Evolutionary conservation across 75 land plant genomes (phyloP).

Genomic region (Azolla pinnata): DNA sequence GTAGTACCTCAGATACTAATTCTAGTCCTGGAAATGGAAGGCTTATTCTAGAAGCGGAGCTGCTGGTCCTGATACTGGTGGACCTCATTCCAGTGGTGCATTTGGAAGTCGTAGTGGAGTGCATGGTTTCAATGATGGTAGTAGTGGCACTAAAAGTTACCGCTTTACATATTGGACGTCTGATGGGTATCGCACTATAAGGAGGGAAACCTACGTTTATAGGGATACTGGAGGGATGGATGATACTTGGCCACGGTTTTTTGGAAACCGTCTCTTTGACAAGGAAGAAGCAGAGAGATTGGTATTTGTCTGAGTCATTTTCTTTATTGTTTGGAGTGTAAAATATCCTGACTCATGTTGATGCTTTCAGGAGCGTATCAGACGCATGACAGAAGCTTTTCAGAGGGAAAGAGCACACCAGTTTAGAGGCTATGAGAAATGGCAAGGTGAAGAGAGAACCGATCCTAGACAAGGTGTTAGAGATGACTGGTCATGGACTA

Average conservation of each 20-base stretch:
- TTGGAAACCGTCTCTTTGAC: neutral
- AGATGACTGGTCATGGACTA: slow-evolving; percentile 3
- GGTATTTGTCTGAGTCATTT: neutral
- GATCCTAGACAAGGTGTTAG: neutral
- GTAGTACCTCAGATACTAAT: too few species aligned
- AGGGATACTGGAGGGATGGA: neutral
- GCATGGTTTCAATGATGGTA: neutral
- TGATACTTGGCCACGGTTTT: neutral
- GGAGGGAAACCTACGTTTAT: neutral
- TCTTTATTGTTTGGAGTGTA: neutral
- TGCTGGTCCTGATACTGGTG: neutral
- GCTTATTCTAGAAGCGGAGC: too few species aligned
- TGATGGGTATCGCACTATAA: neutral
- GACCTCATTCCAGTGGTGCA: neutral
- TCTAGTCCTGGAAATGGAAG: too few species aligned
- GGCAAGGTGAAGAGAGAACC: neutral
- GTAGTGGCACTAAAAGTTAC: neutral
- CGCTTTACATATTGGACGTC: neutral
- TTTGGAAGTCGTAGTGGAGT: neutral
- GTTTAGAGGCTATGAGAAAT: neutral
- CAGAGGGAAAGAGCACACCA: neutral
- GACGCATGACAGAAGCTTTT: slow-evolving; percentile 3
- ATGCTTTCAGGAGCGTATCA: slow-evolving; percentile 2
- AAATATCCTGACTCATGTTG: neutral
- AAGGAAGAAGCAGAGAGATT: neutral